Base-by-base conservation (phyloP, 1,284 basidiomycete species). In the Cutaneotrichosporon sp. region DNA sequence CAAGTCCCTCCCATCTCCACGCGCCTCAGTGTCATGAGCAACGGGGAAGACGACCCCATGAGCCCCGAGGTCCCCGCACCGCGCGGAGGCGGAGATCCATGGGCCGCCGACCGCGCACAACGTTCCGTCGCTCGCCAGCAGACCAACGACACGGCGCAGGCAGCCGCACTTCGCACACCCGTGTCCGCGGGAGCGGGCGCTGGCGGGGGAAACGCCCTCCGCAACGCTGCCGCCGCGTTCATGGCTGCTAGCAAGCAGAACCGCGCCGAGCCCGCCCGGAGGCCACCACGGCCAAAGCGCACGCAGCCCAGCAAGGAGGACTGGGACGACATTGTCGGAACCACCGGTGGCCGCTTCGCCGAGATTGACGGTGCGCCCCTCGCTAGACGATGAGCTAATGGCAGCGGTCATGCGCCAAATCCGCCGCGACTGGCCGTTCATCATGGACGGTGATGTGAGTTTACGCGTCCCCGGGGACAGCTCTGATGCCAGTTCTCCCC, bases 351-450 rank as follows among this genome's bases (percentile, higher is more conserved):
- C 47, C 67, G 74, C 61, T 79, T 78, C 62, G 76, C 69, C 7
- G 79, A 80, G 58, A 71, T 81, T 24, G 80, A 81, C 66, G 64
- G 75, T 72, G 65, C 50, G 74, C 1, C 18, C 18, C 16, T n/a
- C 4, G 2, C 18, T 42, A 18, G 3, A 42, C 8, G 8, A 18
- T 20, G 16, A 45, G 38, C 47, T 27, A 20, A 11, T 42, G n/a
- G 6, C 59, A 93, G 91, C 87, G 62, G 86, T 97, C 4, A 80
- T 98, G 66, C 87, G 90, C 65, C 86, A 90, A 74, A 90, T 97
- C 65, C 87, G 86, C 71, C 88, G 89, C 67, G 91, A 91, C 62
- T 98, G 93, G 92, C 90, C 91, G 64, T 89, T 91, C 71, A 87
- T 95, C 50, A 86, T 90, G 62, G 87, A 92, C 67, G 86, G 88